Percentiles rank a stretch among this genome's conserved stretches.
phyloP scores from a whole-genome alignment of 495 filamentous ascomycete genomes.

The Lentithecium fluviatile region DNA sequence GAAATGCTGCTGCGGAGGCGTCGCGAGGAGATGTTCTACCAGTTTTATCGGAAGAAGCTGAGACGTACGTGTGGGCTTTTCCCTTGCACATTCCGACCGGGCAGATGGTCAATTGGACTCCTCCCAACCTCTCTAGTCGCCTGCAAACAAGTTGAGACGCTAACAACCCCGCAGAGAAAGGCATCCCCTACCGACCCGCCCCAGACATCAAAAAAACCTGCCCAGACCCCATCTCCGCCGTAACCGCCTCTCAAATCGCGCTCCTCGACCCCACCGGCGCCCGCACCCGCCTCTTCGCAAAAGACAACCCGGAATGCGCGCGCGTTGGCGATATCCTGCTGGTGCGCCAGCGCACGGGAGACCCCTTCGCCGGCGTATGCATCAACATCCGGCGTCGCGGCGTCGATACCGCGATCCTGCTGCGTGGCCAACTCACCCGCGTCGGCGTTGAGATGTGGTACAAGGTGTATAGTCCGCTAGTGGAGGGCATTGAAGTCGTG shows the following conservation, averaged over 20 bases:
- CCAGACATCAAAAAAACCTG: slow-evolving; percentile 38
- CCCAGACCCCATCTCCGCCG: slow-evolving; percentile 57
- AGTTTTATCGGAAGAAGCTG: too few relatives aligned
- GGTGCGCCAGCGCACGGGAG: slow-evolving; percentile 75
- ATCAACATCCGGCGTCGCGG: slow-evolving; percentile 80
- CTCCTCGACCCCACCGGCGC: slow-evolving; percentile 80
- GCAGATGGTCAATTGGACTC: background rate
- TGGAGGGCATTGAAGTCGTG: slow-evolving; percentile 90
- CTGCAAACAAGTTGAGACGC: background rate
- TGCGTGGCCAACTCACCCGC: slow-evolving; percentile 77
- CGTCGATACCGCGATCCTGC: slow-evolving; percentile 79
- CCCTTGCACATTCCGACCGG: too few relatives aligned
- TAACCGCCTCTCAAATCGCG: slow-evolving; percentile 65
- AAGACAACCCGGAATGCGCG: slow-evolving; percentile 68
- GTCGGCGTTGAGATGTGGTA: slow-evolving; percentile 97
- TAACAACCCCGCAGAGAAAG: background rate
- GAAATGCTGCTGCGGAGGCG: background rate
- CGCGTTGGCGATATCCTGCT: slow-evolving; percentile 86
- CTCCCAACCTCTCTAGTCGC: background rate
- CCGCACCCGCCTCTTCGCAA: slow-evolving; percentile 76
- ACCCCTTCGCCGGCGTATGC: slow-evolving; percentile 86
- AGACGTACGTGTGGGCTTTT: too few relatives aligned
- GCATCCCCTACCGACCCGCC: slow-evolving; percentile 21
- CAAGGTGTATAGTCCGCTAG: slow-evolving; percentile 86
- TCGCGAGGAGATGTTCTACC: too few relatives aligned